Evolutionary conservation across 192 early-diverging fungal genomes (phyloP).

Genomic region (Dissophora globulifera): DNA sequence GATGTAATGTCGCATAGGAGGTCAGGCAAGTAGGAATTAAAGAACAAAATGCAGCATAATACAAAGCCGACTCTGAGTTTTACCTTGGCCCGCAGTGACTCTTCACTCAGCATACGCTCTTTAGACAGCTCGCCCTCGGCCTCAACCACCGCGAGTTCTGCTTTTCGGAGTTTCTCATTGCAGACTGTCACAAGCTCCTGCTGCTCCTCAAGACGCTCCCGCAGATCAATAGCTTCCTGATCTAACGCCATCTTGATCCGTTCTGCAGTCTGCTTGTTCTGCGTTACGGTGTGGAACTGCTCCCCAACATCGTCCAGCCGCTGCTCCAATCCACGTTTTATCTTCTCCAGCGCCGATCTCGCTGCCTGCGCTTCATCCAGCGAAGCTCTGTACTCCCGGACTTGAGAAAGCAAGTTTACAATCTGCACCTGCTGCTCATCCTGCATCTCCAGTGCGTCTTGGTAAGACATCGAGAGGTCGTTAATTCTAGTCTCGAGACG

Average conservation of each 20-base stretch:
- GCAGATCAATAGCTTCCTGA: slow-evolving; percentile 76
- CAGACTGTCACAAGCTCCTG: slow-evolving; percentile 71
- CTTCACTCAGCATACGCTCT: slow-evolving; percentile 65
- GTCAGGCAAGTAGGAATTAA: neutral
- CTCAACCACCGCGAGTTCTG: slow-evolving; percentile 72
- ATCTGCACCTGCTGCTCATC: slow-evolving; percentile 75
- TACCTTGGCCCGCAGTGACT: slow-evolving; percentile 58
- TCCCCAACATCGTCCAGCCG: slow-evolving; percentile 80
- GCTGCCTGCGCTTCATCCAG: slow-evolving; percentile 80
- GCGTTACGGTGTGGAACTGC: slow-evolving; percentile 72
- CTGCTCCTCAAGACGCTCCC: slow-evolving; percentile 78
- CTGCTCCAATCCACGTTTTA: slow-evolving; percentile 76
- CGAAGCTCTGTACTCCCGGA: slow-evolving; percentile 66
- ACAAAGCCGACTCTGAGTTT: too few relatives aligned
- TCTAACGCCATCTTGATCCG: slow-evolving; percentile 76
- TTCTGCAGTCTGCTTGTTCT: slow-evolving; percentile 76
- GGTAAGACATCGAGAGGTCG: slow-evolving; percentile 74
- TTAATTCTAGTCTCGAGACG: slow-evolving; percentile 75
- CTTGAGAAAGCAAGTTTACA: slow-evolving; percentile 57
- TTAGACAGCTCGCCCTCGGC: slow-evolving; percentile 80
- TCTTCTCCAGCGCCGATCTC: slow-evolving; percentile 69
- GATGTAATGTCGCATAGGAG: too few relatives aligned
- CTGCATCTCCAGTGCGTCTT: slow-evolving; percentile 65
- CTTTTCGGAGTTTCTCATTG: slow-evolving; percentile 74
- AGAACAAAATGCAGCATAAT: too few relatives aligned